These are phyloP conservation scores for Candida ortonii DNA, from an alignment of 805 yeast species.

Conservation along the genomic window DNA sequence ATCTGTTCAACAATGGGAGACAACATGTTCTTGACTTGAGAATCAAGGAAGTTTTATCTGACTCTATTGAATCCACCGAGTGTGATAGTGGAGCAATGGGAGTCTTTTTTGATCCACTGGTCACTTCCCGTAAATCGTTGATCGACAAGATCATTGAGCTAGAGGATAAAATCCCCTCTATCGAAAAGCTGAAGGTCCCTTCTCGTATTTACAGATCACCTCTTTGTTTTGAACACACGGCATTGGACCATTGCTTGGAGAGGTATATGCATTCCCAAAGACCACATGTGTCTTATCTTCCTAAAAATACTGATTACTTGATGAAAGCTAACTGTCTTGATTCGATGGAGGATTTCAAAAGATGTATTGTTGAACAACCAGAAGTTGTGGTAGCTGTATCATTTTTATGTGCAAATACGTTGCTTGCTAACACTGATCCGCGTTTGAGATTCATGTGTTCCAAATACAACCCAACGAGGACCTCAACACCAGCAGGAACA, in stretches of 20 bases:
- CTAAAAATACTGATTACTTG: slow-evolving; percentile 93
- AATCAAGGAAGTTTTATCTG: slow-evolving; percentile 59
- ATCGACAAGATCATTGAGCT: slow-evolving; percentile 63
- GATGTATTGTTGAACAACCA: slow-evolving; percentile 84
- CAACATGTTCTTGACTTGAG: slow-evolving; percentile 74
- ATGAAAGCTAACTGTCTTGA: slow-evolving; percentile 80
- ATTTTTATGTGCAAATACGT: slow-evolving; percentile 95
- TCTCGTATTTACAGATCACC: slow-evolving; percentile 84
- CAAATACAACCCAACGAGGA: slow-evolving; percentile 93
- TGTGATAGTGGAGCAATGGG: slow-evolving; percentile 95
- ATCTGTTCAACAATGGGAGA: slow-evolving; percentile 63
- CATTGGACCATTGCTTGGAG: slow-evolving; percentile 81
- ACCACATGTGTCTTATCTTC: slow-evolving; percentile 93
- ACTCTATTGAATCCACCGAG: slow-evolving; percentile 90
- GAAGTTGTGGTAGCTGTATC: slow-evolving; percentile 94
- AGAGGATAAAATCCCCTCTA: slow-evolving; percentile 69
- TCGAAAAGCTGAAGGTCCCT: slow-evolving; percentile 78
- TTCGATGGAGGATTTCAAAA: slow-evolving; percentile 71
- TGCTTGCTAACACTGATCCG: slow-evolving; percentile 97
- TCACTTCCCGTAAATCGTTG: slow-evolving; percentile 57
- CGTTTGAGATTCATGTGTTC: slow-evolving; percentile 89
- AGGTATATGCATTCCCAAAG: slow-evolving; percentile 93
- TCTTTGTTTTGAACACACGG: slow-evolving; percentile 91
- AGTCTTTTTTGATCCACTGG: slow-evolving; percentile 70
- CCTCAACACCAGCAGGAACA: slow-evolving; percentile 93